Base-by-base conservation (phyloP, 2,329 filamentous ascomycete species). In the Hymenoscyphus linearis region DNA sequence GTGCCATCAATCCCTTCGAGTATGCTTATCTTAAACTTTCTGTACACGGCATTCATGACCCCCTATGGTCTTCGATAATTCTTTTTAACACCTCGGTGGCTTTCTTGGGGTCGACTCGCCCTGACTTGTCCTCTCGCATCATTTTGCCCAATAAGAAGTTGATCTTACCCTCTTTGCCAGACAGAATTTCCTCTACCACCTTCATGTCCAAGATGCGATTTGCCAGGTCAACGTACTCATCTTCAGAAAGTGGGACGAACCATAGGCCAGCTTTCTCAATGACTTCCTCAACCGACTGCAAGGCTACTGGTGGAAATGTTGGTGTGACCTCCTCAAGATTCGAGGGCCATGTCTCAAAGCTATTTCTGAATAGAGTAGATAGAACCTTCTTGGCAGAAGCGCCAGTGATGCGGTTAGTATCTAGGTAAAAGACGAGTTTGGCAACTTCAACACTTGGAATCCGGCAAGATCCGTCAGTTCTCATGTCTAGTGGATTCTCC, bases 131-230 rank as follows among this genome's bases (percentile, higher is more conserved):
- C 63, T 76, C 74, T 52, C 82, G 77, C 74, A 89, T 85, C 82
- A 89, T 87, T 72, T 87, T 83, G 12, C 87, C 87, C 14, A 90
- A 81, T 67, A 89, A 82, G 77, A 82, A 89, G 68, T 84, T 85
- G 6, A 87, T 72, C 72, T 89, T 90, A n/a, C 85, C 84, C 34
- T 77, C 76, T 65, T 87, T 84, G 0, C 82, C 80, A 68, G 83
- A 85, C 50, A 80, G 76, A 56, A 89, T 85, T 58, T 85, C 81
- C 59, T 78, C 75, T 2, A 86, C 84, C 75, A 86, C 82, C 40
- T 82, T 76, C 59, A 55, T 60, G 62, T 86, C 84, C 61, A 89
- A 75, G 13, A 87, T 76, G 2, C 72, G 72, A 54, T 78, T 73
- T 0, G 85, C 86, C 57, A 88, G 71, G 0, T 73, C 72, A 2